Evolutionary conservation across 2,329 filamentous ascomycete genomes (phyloP).

Genomic region (Ophiobolus disseminans): DNA sequence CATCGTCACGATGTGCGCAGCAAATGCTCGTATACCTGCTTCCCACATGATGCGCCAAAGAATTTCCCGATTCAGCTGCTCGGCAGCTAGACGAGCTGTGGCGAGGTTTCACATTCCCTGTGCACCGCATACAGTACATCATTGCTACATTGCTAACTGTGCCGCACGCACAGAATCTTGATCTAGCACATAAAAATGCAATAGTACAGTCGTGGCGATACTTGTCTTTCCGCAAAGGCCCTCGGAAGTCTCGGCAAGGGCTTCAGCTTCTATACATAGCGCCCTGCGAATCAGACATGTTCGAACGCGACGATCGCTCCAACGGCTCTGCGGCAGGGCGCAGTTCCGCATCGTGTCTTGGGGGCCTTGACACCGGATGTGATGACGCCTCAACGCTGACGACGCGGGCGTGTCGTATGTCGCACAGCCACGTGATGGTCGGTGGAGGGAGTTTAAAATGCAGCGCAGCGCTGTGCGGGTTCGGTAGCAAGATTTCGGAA

Average conservation of each 20-base stretch:
- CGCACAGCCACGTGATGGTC: background rate
- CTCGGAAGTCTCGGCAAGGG: background rate
- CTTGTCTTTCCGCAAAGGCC: background rate
- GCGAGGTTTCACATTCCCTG: background rate
- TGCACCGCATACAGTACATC: background rate
- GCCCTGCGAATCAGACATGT: too few species aligned
- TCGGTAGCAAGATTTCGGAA: too few species aligned
- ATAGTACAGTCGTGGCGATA: too few species aligned
- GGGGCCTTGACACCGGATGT: too few species aligned
- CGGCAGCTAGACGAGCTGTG: background rate
- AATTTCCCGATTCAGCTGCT: constrained; percentile 3
- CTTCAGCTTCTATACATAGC: too few species aligned
- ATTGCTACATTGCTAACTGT: too few species aligned
- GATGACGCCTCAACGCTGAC: constrained; percentile 1
- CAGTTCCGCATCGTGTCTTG: background rate
- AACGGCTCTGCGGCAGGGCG: constrained; percentile 2
- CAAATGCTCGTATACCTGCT: background rate
- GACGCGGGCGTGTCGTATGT: background rate
- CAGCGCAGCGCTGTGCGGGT: too few species aligned
- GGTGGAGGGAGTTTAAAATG: too few species aligned
- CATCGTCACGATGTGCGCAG: background rate
- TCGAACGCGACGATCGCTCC: background rate
- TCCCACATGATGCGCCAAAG: constrained; percentile 2
- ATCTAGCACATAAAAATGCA: too few species aligned
- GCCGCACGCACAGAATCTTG: background rate